Conservation (phyloP, 2,329 filamentous ascomycete species). For the Metarhizium guizhouense region DNA sequence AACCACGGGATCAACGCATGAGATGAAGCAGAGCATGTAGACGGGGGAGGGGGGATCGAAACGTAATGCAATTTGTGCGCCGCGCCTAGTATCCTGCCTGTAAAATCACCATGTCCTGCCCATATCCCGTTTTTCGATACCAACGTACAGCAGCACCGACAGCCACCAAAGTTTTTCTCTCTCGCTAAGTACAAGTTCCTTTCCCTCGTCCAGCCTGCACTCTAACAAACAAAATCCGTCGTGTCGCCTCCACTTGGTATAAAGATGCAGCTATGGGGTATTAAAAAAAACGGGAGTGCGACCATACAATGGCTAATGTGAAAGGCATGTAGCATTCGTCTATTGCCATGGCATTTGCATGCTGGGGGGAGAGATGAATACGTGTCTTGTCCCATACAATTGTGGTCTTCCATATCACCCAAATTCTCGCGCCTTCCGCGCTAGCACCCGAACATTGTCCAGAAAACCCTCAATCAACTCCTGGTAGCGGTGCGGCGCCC, state of each 20-base stretch:
- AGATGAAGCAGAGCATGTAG: too few species aligned
- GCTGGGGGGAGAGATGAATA: background rate
- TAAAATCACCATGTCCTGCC: background rate
- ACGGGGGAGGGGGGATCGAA: background rate
- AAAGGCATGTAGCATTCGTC: background rate
- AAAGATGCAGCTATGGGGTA: background rate
- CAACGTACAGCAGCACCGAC: background rate
- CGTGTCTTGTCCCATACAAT: background rate
- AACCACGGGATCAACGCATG: too few species aligned
- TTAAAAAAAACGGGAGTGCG: background rate
- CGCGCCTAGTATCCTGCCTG: background rate
- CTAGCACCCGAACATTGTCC: conserved; percentile 60
- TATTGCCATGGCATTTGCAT: background rate
- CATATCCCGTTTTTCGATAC: background rate
- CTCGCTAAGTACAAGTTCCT: background rate
- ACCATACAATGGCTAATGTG: background rate
- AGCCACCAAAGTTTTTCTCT: background rate
- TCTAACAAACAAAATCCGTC: background rate
- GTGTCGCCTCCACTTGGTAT: background rate
- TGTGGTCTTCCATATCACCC: background rate
- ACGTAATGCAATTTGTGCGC: background rate
- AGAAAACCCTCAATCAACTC: conserved; percentile 64
- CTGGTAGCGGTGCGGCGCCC: conserved; percentile 50
- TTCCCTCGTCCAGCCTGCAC: background rate
- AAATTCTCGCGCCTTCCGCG: conserved; percentile 32